Evolutionary conservation across 2,329 filamentous ascomycete species (phyloP).

Genomic region (Leptographium galeiforme): DNA sequence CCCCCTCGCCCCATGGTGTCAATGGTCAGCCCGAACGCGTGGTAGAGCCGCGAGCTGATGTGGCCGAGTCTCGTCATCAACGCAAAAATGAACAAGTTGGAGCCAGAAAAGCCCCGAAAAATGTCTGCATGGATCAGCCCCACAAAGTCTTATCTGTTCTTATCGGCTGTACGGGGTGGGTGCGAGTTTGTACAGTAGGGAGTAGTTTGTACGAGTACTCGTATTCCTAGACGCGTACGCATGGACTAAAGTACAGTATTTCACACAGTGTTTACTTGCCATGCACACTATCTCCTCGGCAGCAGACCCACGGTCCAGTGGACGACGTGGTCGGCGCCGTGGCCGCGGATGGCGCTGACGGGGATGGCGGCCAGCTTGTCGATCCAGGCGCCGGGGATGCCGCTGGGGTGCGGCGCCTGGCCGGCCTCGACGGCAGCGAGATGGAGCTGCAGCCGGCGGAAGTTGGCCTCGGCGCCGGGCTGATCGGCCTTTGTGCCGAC

Average conservation of each 20-base stretch:
- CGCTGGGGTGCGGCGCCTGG: slow-evolving; percentile 58
- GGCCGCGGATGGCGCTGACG: slow-evolving; percentile 76
- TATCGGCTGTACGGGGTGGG: too few species aligned
- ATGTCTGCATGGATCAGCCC: neutral
- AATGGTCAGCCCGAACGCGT: neutral
- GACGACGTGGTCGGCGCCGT: slow-evolving; percentile 65
- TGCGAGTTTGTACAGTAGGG: too few species aligned
- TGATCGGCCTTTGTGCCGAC: slow-evolving; percentile 88
- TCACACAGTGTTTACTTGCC: too few species aligned
- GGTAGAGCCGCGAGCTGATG: neutral
- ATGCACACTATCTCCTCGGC: neutral
- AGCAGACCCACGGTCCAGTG: slow-evolving; percentile 60
- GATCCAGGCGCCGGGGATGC: slow-evolving; percentile 42
- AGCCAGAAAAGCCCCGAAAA: neutral
- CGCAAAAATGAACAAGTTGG: neutral
- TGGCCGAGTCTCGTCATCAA: neutral
- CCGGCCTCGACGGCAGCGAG: slow-evolving; percentile 52
- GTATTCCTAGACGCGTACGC: too few species aligned
- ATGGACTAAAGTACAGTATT: too few species aligned
- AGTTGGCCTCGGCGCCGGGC: slow-evolving; percentile 66
- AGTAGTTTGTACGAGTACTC: too few species aligned
- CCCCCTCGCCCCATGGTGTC: slow-evolving; percentile 10
- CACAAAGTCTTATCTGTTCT: neutral
- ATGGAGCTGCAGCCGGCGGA: slow-evolving; percentile 54
- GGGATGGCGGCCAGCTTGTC: slow-evolving; percentile 60